Percentiles rank a stretch among this genome's conserved stretches.
Evolutionary conservation across 2,329 filamentous ascomycete genomes (phyloP).

Genomic region (Scedosporium minutisporum): DNA sequence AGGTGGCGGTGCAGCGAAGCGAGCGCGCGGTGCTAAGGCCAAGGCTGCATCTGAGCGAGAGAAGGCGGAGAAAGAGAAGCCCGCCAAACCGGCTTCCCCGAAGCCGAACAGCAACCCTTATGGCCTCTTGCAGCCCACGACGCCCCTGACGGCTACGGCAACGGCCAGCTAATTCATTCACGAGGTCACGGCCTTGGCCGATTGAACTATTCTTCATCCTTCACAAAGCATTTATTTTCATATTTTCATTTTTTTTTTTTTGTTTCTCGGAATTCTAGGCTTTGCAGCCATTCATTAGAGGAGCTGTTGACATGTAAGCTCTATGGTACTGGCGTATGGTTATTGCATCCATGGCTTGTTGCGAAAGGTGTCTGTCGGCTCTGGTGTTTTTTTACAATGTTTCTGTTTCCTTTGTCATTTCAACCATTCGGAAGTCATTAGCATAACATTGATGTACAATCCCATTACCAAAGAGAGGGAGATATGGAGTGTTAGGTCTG

Average conservation of each 20-base stretch:
- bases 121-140: slow-evolving; percentile 5
- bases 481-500: not conserved
- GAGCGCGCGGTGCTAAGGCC: slow-evolving; percentile 1
- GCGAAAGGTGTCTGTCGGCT: not conserved
- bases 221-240: not conserved
- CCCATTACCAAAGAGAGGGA: not conserved
- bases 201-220: too few species aligned
- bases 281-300: not conserved
- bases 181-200: not conserved
- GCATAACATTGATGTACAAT: not conserved
- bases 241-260: not conserved
- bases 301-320: not conserved
- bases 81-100: not conserved
- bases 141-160: not conserved
- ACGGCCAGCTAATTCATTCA: not conserved
- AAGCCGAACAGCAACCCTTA: slow-evolving; percentile 6
- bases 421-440: not conserved
- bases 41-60: slow-evolving; percentile 3
- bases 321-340: not conserved
- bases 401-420: not conserved
- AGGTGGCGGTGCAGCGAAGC: slow-evolving; percentile 37
- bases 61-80: slow-evolving; percentile 7
- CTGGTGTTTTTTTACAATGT: not conserved
- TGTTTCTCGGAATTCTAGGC: too few species aligned
- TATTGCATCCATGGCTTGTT: not conserved